A percentile compares a stretch with the other conserved stretches of the same genome.
Conservation (phyloP, 345 rosid genomes). For the Mangifera indica region DNA sequence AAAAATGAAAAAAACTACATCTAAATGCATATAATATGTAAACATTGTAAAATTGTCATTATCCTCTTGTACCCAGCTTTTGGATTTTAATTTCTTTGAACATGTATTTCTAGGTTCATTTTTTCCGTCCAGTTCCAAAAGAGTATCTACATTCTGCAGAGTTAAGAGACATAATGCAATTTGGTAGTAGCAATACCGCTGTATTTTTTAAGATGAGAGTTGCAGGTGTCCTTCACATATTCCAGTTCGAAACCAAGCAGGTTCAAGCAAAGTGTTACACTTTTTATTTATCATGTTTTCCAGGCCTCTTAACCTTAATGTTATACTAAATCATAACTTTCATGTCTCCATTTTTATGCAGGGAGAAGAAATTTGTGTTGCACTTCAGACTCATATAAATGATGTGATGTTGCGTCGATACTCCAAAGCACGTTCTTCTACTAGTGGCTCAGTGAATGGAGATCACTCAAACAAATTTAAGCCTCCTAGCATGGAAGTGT, state of each 20-base stretch:
- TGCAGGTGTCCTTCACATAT: slow-evolving; percentile 96
- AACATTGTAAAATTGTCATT: background rate
- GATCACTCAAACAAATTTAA: slow-evolving; percentile 60
- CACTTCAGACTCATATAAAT: slow-evolving; percentile 97
- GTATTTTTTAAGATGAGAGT: slow-evolving; percentile 99
- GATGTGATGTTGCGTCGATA: slow-evolving; percentile 97
- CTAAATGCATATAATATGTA: background rate
- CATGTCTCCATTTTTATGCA: slow-evolving; percentile 27
- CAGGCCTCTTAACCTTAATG: background rate
- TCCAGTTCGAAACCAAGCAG: slow-evolving; percentile 99
- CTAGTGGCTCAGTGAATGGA: slow-evolving; percentile 63
- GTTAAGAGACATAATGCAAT: slow-evolving; percentile 96
- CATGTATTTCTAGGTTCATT: slow-evolving; percentile 63
- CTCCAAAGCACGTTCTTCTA: slow-evolving; percentile 81
- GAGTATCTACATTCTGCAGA: slow-evolving; percentile 96
- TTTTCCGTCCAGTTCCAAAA: slow-evolving; percentile 97
- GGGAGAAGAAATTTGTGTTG: slow-evolving; percentile 99
- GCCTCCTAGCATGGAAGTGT: slow-evolving; percentile 53
- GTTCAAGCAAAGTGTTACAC: slow-evolving; percentile 29
- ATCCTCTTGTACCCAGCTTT: background rate
- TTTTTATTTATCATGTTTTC: background rate
- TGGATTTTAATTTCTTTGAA: slow-evolving; percentile 18
- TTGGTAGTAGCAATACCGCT: slow-evolving; percentile 97
- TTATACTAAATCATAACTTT: slow-evolving; percentile 5
- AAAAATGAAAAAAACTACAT: too few relatives aligned